Evolutionary conservation across 331 rosid species (phyloP).

Genomic region (Stylosanthes scabra): DNA sequence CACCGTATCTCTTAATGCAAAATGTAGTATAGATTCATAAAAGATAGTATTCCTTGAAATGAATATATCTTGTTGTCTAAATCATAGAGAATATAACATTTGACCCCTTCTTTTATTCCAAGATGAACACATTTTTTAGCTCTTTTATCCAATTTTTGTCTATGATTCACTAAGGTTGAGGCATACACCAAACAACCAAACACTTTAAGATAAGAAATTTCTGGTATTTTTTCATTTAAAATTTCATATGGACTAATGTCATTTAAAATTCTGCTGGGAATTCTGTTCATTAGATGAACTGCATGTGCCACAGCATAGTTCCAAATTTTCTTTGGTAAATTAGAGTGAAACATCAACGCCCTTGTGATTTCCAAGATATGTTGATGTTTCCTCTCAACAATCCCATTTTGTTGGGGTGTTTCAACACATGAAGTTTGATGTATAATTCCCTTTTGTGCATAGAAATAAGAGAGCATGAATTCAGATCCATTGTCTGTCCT

Average conservation of each 20-base stretch:
- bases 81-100: not conserved
- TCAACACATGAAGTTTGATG: no score
- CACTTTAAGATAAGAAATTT: no score
- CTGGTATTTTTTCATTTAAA: not conserved
- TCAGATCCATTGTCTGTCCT: no score
- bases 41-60: not conserved
- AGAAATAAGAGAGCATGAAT: no score
- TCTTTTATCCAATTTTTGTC: not conserved
- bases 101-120: not conserved
- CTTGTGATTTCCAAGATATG: no score
- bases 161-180: not conserved
- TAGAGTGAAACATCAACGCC: no score
- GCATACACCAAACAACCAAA: not conserved
- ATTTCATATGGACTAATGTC: not conserved
- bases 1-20: no score
- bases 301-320: not conserved
- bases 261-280: not conserved
- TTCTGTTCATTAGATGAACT: not conserved
- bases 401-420: no score
- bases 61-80: no score
- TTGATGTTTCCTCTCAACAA: no score
- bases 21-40: not conserved
- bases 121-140: not conserved
- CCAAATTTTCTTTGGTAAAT: no score
- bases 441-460: no score